Evolutionary conservation across 2,329 filamentous ascomycete genomes (phyloP), one percentile per base, ranked within the genome.

Genomic region (Apiospora marii): DNA sequence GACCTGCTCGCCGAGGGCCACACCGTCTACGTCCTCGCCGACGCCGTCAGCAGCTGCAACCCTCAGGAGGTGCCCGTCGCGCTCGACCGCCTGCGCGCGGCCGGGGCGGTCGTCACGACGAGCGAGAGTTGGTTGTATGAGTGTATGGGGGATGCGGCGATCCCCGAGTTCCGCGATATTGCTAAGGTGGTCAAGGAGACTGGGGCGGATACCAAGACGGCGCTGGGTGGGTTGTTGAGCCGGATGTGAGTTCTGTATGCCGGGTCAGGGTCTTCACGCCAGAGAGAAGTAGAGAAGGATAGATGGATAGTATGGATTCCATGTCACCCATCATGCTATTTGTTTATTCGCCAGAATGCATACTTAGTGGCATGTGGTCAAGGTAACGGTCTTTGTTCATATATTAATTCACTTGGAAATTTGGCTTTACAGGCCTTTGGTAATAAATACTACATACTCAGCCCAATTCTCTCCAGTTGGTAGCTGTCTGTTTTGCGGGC

Each of bases 111-210:
- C 4, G 91, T 98, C 44, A 98, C 95, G 24, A 94, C 92, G 34
- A 96, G 93, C 82, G 96, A 98, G 89, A 93, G 93, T 82, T 92
- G 93, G 84, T 84, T 98, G 80, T 98, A 97, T 84, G 95, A 98
- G 86, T 91, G 91, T 78, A 89, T 98, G 85, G 94, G 94, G 24
- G 95, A 98, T 84, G 94, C 96, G 8, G 87, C 84, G 16, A 90
- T 92, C 77, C 83, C 87, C 0, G 90, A 92, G 83, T 98, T 98
- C 81, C 92, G 89, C 84, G 86, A 86, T 34, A 87, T 98, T 67
- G 92, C 93, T 74, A 87, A 86, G 71, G 79, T 98, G 72, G 93
- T 98, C 72, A 98, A 96, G 87, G 93, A 94, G 77, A 91, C 88
- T 10, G 88, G 89, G 77, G 85, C 87, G 67, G 91, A 90, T 76